A percentile compares a stretch with the other conserved stretches of the same genome.
These are phyloP conservation scores for Kurtzmaniella quercitrusa DNA, from an alignment of 1,139 yeast species.

Conservation along the genomic window DNA sequence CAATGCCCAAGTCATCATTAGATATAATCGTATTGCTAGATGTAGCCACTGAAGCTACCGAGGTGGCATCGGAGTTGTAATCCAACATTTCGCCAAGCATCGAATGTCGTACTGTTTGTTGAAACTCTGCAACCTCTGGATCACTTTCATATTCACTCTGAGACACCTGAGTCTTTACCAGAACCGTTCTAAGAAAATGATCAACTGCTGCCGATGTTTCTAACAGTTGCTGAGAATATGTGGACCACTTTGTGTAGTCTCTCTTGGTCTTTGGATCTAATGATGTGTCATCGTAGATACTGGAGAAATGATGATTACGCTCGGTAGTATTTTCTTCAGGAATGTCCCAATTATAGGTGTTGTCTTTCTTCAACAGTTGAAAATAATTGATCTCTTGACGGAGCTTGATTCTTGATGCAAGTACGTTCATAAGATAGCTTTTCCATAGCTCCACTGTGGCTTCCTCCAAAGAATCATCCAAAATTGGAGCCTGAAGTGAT, in stretches of 20 bases:
- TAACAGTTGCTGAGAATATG: neutral
- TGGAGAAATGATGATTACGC: constrained; percentile 1
- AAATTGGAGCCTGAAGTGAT: constrained; percentile 4
- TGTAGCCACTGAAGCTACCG: constrained; percentile 3
- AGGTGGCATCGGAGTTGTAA: constrained; percentile 28
- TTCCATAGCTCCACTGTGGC: constrained; percentile 32
- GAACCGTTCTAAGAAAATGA: constrained; percentile 2
- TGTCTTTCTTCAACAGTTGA: constrained; percentile 23
- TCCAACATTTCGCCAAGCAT: constrained; percentile 47
- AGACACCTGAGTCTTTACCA: constrained; percentile 3
- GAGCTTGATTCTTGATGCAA: constrained; percentile 35
- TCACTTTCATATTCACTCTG: constrained; percentile 10
- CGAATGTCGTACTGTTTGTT: constrained; percentile 28
- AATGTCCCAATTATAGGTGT: constrained; percentile 3
- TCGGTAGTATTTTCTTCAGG: neutral
- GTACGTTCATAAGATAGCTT: constrained; percentile 32
- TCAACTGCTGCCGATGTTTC: neutral
- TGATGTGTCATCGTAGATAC: constrained; percentile 2
- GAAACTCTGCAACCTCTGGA: constrained; percentile 20
- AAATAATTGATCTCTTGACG: constrained; percentile 40
- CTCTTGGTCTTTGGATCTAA: neutral
- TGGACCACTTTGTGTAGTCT: neutral
- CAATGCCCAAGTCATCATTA: constrained; percentile 6
- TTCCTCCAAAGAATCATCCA: constrained; percentile 6
- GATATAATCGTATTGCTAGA: constrained; percentile 1